phyloP scores from a whole-genome alignment of 1,284 basidiomycete species.

The Caloboletus firmus region DNA sequence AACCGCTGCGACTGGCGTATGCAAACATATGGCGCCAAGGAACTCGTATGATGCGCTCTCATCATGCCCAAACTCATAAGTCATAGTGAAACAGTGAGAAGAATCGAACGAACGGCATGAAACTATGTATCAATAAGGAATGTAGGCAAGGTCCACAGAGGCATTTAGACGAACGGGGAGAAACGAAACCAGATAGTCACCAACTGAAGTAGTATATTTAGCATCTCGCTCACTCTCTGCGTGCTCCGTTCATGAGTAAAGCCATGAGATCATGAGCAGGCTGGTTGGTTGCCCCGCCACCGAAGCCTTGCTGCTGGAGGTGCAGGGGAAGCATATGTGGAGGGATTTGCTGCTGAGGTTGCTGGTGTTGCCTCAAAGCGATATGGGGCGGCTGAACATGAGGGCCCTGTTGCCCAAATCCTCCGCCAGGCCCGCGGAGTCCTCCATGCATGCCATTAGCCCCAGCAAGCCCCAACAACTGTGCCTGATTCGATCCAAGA shows the following conservation, averaged over 20 bases:
- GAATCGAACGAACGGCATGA: slow-evolving; percentile 26
- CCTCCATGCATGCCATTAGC: slow-evolving; percentile 39
- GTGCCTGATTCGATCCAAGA: slow-evolving; percentile 48
- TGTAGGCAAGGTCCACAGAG: slow-evolving; percentile 25
- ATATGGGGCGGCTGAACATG: slow-evolving; percentile 42
- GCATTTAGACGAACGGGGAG: slow-evolving; percentile 8
- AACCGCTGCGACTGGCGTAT: neutral
- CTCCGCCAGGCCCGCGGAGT: slow-evolving; percentile 43
- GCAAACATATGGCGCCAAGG: slow-evolving; percentile 6
- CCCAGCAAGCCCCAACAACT: slow-evolving; percentile 48
- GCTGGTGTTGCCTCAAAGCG: slow-evolving; percentile 45
- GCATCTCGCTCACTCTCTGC: slow-evolving; percentile 52
- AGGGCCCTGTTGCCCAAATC: slow-evolving; percentile 55
- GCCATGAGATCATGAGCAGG: slow-evolving; percentile 74
- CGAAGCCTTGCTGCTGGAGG: slow-evolving; percentile 56
- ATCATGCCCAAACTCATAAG: slow-evolving; percentile 28
- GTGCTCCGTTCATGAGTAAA: slow-evolving; percentile 68
- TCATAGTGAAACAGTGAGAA: slow-evolving; percentile 32
- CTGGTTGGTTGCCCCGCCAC: slow-evolving; percentile 48
- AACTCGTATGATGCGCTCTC: neutral
- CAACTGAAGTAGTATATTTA: slow-evolving; percentile 18
- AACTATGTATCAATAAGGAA: slow-evolving; percentile 37
- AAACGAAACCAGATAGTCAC: slow-evolving; percentile 17
- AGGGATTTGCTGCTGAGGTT: slow-evolving; percentile 44
- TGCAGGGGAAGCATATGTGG: slow-evolving; percentile 63